Evolutionary conservation across 1,139 yeast species (phyloP), one percentile per base, ranked within the genome.

Genomic region (Yamadazyma pseudoaaseri): DNA sequence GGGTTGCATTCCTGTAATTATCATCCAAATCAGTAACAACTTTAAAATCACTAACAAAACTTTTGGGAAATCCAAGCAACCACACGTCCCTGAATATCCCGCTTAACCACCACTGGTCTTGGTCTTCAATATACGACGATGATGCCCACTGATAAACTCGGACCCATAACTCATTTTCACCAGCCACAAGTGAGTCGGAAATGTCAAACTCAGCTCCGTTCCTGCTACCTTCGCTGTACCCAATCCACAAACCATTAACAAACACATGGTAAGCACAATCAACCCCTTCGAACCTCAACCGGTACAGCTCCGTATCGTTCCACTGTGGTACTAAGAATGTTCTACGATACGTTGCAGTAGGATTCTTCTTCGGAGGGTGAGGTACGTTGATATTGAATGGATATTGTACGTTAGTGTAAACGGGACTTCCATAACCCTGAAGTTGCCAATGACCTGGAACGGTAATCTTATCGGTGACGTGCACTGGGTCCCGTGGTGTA

Each of bases 361-460:
- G 67, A 33, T 61, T 61, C 13, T 47, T 38, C 9, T 54, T 38
- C 1, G 65, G 61, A 7, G 60, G 60, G 36, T 42, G 44, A 5
- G 67, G 67, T 1, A 64, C 65, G 35, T 60, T 52, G 25, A 52
- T 50, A 5, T 61, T 58, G 40, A 62, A 49, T 3, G 65, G 64
- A 35, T 45, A 61, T 13, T 45, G 43, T 29, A 49, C 46, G 37
- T 61, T 61, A 12, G 65, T 60, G 36, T 61, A 61, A 20, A 46
- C 53, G 2, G 67, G 67, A 2, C 39, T 36, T 10, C 62, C 64
- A 32, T 39, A 51, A 5, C 64, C 65, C 38, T 60, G 62, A 13
- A 60, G 39, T 42, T 62, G 65, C 65, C 66, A 61, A 36, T 58
- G 60, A 7, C 65, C 63, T 3, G 67, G 66, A 11, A 62, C 67